Conservation (phyloP, 257 asterid species). For the Verbascum thapsus region DNA sequence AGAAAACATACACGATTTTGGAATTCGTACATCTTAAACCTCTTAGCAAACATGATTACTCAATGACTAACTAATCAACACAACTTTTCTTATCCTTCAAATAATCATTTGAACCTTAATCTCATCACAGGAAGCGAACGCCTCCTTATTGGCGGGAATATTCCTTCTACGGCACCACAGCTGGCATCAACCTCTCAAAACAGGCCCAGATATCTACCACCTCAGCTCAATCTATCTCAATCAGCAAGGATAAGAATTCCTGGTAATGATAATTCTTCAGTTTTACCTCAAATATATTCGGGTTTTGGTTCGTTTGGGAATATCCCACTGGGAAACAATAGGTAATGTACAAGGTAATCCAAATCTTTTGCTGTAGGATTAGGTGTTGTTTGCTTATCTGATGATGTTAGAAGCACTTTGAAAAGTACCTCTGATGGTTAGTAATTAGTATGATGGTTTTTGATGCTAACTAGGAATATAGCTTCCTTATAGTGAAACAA, state of each 20-base stretch:
- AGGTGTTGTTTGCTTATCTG: conserved; percentile 55
- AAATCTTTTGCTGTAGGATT: conserved; percentile 27
- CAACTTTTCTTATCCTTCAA: no score
- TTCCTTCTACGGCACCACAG: conserved; percentile 51
- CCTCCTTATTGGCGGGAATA: conserved; percentile 28
- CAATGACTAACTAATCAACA: no score
- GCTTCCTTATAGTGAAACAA: no score
- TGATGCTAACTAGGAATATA: no score
- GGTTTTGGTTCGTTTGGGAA: conserved; percentile 29
- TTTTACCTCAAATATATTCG: conserved; percentile 17
- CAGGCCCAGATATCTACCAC: conserved; percentile 18
- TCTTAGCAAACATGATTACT: no score
- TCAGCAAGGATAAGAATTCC: conserved; percentile 22
- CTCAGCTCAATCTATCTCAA: conserved; percentile 2
- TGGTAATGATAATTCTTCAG: neutral
- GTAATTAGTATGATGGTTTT: neutral
- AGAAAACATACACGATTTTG: no score
- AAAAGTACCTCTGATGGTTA: neutral
- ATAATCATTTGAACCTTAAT: no score
- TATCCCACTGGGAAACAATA: conserved; percentile 32
- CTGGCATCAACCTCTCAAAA: conserved; percentile 25
- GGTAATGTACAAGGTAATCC: conserved; percentile 31
- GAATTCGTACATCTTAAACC: no score
- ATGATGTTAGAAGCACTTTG: conserved; percentile 38
- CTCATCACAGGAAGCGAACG: no score